These are phyloP conservation scores for Coemansia sp. DNA, from an alignment of 192 early-diverging fungal species.

Conservation along the genomic window DNA sequence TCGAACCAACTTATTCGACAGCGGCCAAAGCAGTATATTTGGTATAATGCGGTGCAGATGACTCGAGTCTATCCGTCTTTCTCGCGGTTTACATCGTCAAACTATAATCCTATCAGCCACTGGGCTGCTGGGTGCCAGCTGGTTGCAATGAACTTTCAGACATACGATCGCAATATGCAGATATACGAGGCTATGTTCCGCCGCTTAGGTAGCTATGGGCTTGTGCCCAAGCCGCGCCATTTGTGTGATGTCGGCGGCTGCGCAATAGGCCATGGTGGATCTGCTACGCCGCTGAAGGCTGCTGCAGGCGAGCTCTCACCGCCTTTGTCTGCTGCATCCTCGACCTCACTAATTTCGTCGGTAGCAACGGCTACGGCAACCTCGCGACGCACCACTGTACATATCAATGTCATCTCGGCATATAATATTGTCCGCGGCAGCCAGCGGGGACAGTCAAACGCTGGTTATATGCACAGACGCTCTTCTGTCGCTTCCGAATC, in stretches of 20 bases:
- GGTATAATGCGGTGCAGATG: conserved; percentile 61
- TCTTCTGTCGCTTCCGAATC: conserved; percentile 27
- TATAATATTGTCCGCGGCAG: conserved; percentile 18
- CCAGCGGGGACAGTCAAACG: conserved; percentile 5
- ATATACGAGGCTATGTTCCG: conserved; percentile 84
- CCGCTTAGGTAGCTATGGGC: conserved; percentile 70
- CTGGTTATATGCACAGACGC: conserved; percentile 7
- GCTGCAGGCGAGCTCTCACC: conserved; percentile 13
- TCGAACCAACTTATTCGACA: conserved; percentile 58
- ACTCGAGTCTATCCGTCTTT: conserved; percentile 80
- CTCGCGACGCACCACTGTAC: conserved; percentile 36
- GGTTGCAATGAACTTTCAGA: conserved; percentile 91
- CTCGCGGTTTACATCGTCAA: conserved; percentile 75
- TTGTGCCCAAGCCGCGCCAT: conserved; percentile 72
- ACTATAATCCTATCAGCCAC: conserved; percentile 80
- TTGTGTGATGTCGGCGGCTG: conserved; percentile 20
- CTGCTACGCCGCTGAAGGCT: conserved; percentile 2
- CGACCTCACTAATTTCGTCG: conserved; percentile 12
- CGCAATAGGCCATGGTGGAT: neutral
- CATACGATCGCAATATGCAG: conserved; percentile 74
- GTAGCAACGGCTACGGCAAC: neutral
- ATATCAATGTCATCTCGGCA: conserved; percentile 41
- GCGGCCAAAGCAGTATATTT: conserved; percentile 54
- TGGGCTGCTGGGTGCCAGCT: conserved; percentile 83
- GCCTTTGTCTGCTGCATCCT: conserved; percentile 10